Evolutionary conservation across 495 filamentous ascomycete species (phyloP).

Genomic region (Glarea lozoyensis): DNA sequence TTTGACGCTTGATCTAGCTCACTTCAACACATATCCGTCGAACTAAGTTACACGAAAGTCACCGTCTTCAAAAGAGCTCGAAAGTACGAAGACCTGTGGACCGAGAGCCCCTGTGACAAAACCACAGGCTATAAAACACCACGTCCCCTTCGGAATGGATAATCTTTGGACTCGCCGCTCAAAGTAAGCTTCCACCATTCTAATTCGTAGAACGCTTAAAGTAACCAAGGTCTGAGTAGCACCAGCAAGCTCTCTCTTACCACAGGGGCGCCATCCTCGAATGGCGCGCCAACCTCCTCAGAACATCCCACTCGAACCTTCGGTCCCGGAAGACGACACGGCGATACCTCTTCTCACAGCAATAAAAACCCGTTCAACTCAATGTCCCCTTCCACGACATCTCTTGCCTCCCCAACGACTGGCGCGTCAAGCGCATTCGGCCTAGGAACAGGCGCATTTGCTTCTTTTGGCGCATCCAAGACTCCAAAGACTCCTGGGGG

Average conservation of each 20-base stretch:
- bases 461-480: constrained; percentile 79
- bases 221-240: constrained; percentile 32
- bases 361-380: constrained; percentile 82
- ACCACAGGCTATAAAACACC: constrained; percentile 14
- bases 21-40: neutral
- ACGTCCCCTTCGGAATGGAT: constrained; percentile 47
- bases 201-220: constrained; percentile 5
- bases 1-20: constrained; percentile 1
- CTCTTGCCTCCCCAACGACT: constrained; percentile 75
- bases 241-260: constrained; percentile 85
- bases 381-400: constrained; percentile 58
- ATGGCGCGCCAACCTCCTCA: constrained; percentile 46
- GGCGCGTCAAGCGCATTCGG: constrained; percentile 90
- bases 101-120: constrained; percentile 21
- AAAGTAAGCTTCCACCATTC: constrained; percentile 52
- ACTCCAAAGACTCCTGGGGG: constrained; percentile 83
- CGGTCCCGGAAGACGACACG: constrained; percentile 63
- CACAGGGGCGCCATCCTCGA: constrained; percentile 47
- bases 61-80: constrained; percentile 24
- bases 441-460: constrained; percentile 90
- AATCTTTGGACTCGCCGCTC: constrained; percentile 86
- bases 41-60: constrained; percentile 17
- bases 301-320: constrained; percentile 55
- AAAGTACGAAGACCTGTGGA: constrained; percentile 14
- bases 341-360: constrained; percentile 64